Conservation (phyloP, 106 monocot species). For the Hemerocallis citrina region DNA sequence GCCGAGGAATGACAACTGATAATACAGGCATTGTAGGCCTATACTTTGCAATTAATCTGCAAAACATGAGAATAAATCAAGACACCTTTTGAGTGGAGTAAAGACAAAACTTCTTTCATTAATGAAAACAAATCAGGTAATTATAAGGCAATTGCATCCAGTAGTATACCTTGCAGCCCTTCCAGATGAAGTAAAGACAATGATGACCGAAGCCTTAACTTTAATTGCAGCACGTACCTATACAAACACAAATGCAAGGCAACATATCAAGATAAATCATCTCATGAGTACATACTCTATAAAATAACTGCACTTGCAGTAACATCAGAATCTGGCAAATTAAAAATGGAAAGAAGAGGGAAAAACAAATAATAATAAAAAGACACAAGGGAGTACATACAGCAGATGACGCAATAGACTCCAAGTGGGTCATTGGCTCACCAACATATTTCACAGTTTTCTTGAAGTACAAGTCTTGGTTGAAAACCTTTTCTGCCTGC, state of each 20-base stretch:
- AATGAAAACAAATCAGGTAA: background rate
- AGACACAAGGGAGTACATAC: conserved; percentile 37
- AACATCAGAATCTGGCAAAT: background rate
- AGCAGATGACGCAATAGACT: conserved; percentile 94
- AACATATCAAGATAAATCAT: conserved; percentile 2
- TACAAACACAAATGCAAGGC: conserved; percentile 2
- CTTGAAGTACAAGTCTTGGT: conserved; percentile 90
- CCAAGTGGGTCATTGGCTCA: conserved; percentile 93
- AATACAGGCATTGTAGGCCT: conserved; percentile 93
- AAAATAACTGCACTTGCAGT: background rate
- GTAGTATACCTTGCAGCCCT: conserved; percentile 66
- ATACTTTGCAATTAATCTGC: conserved; percentile 91
- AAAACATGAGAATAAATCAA: conserved; percentile 5
- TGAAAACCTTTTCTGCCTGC: conserved; percentile 97
- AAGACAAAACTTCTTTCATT: background rate
- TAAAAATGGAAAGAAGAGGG: background rate
- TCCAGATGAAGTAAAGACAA: conserved; percentile 83
- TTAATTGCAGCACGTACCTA: conserved; percentile 88
- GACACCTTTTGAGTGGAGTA: background rate
- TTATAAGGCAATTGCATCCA: background rate
- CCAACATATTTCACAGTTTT: conserved; percentile 88
- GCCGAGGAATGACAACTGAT: conserved; percentile 91
- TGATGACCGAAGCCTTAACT: conserved; percentile 82
- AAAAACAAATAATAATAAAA: background rate
- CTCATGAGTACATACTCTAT: background rate